Conservation (phyloP, 768 basidiomycete species). For the Tylopilus cervinicoccineus region DNA sequence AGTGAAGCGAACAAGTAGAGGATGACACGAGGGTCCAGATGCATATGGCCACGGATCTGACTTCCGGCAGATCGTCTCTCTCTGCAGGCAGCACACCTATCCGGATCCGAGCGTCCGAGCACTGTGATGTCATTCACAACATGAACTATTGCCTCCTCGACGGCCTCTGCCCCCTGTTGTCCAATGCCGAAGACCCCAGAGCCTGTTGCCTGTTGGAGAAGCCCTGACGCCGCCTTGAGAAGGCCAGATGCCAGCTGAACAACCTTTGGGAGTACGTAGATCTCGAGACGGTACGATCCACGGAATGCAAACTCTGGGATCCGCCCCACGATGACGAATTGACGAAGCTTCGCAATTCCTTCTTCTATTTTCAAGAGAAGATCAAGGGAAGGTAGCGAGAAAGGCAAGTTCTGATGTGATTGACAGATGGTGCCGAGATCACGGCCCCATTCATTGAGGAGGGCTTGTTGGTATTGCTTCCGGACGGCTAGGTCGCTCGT, state of each 20-base stretch:
- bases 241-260: neutral
- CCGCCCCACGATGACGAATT: neutral
- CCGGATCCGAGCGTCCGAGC: conserved; percentile 1
- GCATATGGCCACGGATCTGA: conserved; percentile 12
- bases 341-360: neutral
- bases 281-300: conserved; percentile 16
- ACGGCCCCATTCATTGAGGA: neutral
- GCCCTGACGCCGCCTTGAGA: neutral
- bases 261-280: conserved; percentile 7
- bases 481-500: neutral
- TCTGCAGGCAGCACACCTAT: conserved; percentile 8
- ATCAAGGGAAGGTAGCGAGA: neutral
- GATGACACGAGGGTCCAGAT: conserved; percentile 9
- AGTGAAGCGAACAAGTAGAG: conserved; percentile 10
- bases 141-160: neutral
- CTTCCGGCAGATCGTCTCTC: conserved; percentile 5
- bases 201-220: neutral
- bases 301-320: conserved; percentile 15
- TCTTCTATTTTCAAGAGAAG: conserved; percentile 6
- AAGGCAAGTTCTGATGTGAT: neutral
- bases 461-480: neutral
- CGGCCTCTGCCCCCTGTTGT: neutral
- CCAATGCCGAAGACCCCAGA: neutral
- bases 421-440: neutral
- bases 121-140: conserved; percentile 14